Evolutionary conservation across 2,329 filamentous ascomycete species (phyloP).

Genomic region (Fusarium anthophilum): DNA sequence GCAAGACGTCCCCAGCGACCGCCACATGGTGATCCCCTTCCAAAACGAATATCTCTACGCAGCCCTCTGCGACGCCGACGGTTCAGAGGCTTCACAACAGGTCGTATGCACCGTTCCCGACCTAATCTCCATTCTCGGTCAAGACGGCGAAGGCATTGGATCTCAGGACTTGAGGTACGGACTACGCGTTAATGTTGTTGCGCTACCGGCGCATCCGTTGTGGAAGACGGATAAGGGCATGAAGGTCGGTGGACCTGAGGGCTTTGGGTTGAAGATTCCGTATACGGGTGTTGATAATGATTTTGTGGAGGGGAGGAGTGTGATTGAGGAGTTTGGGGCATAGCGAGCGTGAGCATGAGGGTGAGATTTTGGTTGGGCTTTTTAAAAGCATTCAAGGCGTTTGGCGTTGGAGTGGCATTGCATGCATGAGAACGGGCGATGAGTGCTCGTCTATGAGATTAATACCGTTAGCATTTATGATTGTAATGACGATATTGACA

Average conservation of each 20-base stretch:
- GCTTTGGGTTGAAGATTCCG: slow-evolving; percentile 46
- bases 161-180: slow-evolving; percentile 62
- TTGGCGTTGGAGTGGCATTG: neutral
- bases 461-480: neutral
- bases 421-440: neutral
- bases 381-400: neutral
- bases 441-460: neutral
- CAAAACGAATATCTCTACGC: slow-evolving; percentile 55
- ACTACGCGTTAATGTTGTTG: slow-evolving; percentile 60
- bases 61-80: slow-evolving; percentile 45
- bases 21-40: slow-evolving; percentile 52
- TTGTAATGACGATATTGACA: neutral
- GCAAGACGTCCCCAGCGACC: slow-evolving; percentile 30
- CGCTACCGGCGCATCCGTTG: slow-evolving; percentile 58
- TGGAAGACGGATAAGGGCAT: slow-evolving; percentile 55
- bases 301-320: slow-evolving; percentile 58
- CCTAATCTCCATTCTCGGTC: slow-evolving; percentile 50
- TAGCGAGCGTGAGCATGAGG: neutral
- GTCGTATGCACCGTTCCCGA: slow-evolving; percentile 51
- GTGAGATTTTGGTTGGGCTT: neutral
- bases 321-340: slow-evolving; percentile 59
- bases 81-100: slow-evolving; percentile 43
- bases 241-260: slow-evolving; percentile 48
- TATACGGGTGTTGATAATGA: slow-evolving; percentile 43
- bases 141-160: slow-evolving; percentile 60